Percentiles rank a stretch among this genome's conserved stretches.
Evolutionary conservation across 768 basidiomycete genomes (phyloP).

Genomic region (Russula sp.): DNA sequence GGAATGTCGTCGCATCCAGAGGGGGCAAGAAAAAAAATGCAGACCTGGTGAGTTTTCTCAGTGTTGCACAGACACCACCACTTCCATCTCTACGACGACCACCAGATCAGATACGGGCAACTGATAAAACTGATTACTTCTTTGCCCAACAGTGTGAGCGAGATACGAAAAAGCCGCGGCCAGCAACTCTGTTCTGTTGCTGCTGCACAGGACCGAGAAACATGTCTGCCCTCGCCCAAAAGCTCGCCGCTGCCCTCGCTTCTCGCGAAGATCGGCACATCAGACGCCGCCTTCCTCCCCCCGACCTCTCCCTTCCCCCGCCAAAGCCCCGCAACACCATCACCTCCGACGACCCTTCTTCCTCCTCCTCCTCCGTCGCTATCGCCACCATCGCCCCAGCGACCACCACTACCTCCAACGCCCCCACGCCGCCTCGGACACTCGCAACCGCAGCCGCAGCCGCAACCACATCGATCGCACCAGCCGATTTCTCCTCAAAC

Average conservation of each 20-base stretch:
- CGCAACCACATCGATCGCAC: too few species aligned
- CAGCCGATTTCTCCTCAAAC: constrained; percentile 67
- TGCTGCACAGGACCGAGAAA: background rate
- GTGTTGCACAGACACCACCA: too few species aligned
- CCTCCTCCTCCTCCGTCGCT: background rate
- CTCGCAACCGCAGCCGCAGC: too few species aligned
- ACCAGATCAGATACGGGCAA: too few species aligned
- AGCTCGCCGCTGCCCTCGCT: constrained; percentile 45
- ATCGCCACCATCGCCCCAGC: too few species aligned
- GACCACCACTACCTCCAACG: too few species aligned
- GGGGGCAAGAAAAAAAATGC: too few species aligned
- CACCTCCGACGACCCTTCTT: background rate
- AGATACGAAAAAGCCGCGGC: background rate
- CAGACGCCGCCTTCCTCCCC: constrained; percentile 58
- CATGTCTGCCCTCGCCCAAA: constrained; percentile 31
- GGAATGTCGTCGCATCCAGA: too few species aligned
- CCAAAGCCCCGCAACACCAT: background rate
- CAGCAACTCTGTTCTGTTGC: background rate
- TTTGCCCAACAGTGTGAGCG: too few species aligned
- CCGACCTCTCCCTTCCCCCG: constrained; percentile 22
- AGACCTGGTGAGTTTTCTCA: too few species aligned
- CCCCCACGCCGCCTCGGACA: too few species aligned
- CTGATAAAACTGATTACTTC: too few species aligned
- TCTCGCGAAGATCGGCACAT: constrained; percentile 64
- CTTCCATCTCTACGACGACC: background rate